A percentile compares a stretch with the other conserved stretches of the same genome.
Conservation (phyloP, 495 filamentous ascomycete species). For the Podospora didyma region DNA sequence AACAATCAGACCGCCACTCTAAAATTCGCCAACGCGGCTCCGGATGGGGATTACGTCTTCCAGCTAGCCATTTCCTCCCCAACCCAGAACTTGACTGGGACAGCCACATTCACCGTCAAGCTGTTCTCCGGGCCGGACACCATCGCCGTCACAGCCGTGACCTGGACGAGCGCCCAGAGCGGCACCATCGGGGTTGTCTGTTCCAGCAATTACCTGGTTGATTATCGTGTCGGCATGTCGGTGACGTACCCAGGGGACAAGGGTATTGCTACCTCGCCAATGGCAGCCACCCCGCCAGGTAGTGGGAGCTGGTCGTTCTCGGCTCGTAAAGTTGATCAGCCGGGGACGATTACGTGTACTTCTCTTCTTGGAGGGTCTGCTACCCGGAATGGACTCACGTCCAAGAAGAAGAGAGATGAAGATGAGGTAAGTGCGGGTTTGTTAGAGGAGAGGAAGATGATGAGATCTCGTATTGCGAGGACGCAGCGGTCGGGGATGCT, state of each 20-base stretch:
- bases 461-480: too few relatives aligned
- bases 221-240: conserved; percentile 15
- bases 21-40: conserved; percentile 10
- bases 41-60: conserved; percentile 13
- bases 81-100: conserved; percentile 9
- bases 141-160: conserved; percentile 4
- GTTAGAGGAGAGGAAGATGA: too few relatives aligned
- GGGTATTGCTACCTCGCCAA: conserved; percentile 6
- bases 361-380: conserved; percentile 7
- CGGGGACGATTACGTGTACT: conserved; percentile 10
- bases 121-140: conserved; percentile 18
- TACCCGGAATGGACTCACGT: conserved; percentile 5
- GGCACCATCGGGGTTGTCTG: conserved; percentile 17
- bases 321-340: conserved; percentile 8
- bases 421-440: too few relatives aligned
- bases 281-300: conserved; percentile 16
- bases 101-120: conserved; percentile 8
- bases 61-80: conserved; percentile 11
- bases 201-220: conserved; percentile 15
- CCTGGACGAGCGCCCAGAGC: conserved; percentile 14
- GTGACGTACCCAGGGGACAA: conserved; percentile 19
- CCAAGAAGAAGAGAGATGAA: conserved; percentile 4
- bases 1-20: conserved; percentile 9
- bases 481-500: too few relatives aligned
- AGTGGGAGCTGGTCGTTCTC: conserved; percentile 19